Evolutionary conservation across 2,329 filamentous ascomycete genomes (phyloP), one percentile per base, ranked within the genome.

Genomic region (Cyphellophora attinorum): DNA sequence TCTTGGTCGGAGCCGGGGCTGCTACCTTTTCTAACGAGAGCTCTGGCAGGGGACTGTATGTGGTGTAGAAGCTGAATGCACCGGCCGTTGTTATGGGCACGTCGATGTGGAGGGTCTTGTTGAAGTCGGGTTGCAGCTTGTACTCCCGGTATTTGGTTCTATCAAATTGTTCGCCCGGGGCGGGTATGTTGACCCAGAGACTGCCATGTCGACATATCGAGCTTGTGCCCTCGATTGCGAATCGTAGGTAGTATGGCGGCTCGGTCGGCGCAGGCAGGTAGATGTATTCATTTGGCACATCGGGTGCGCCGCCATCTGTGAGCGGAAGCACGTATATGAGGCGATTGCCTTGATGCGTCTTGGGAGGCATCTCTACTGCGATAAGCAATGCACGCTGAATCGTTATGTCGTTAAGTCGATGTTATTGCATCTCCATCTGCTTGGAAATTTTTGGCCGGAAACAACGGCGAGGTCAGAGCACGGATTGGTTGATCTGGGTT

Each of bases 121-220:
- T 93, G 74, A 98, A 98, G 64, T 93, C 83, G 37, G 91, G 86
- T 19, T 79, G 72, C 45, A 98, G 74, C 58, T 91, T 93, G 54
- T 27, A 51, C 62, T 94, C 81, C 51, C 78, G 76, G 59, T 93
- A 98, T 19, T 72, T 71, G 51, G 81, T 71, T 49, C 91, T 79
- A 45, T 76, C 72, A 55, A 96, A 98, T 28, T 76, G 64, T 32
- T 76, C 65, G 39, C 80, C 86, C 50, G 79, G 69, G 41, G 80
- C 74, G 5, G 91, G 91, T 41, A 96, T 83, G 59, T 98, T 98
- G 53, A 94, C 81, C 89, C 91, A 98, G 44, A 98, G 70, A 55
- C 84, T 95, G 40, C 93, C 91, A 61, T 94, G 72, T 48, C 86
- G 77, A 60, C 88, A 95, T 67, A 98, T 91, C 42, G 89, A 94